phyloP scores from a whole-genome alignment of 169 alveolate genomes.

The Miamiensis avidus region DNA sequence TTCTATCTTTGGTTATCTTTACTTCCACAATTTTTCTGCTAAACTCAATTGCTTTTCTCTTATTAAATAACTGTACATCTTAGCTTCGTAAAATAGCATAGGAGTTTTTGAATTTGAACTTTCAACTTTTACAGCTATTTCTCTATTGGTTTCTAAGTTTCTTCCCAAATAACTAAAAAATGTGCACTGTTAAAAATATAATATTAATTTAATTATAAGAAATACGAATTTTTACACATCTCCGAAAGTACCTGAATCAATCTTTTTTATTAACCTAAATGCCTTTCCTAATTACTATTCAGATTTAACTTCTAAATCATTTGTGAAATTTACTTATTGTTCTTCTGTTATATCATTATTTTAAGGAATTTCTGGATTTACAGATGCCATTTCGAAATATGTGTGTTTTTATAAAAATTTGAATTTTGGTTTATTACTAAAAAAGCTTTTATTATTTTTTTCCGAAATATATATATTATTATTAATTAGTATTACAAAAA shows the following conservation, averaged over 20 bases:
- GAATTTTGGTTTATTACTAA: no score
- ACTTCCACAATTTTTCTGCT: neutral
- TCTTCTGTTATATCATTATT: no score
- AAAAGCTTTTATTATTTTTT: no score
- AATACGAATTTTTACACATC: neutral
- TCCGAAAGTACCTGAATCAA: neutral
- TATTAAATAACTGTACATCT: no score
- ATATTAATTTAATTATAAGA: no score
- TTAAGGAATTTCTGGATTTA: no score
- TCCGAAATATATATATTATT: no score
- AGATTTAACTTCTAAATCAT: no score
- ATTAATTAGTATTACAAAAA: no score
- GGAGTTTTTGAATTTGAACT: neutral
- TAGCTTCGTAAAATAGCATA: neutral
- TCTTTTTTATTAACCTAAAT: neutral
- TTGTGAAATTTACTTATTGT: no score
- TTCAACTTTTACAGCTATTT: neutral
- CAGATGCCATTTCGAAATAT: no score
- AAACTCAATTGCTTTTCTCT: neutral
- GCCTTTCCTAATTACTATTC: neutral
- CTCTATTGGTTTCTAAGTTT: neutral
- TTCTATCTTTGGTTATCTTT: neutral
- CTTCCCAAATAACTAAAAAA: neutral
- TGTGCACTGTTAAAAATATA: neutral
- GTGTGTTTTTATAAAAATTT: no score